A percentile compares a stretch with the other conserved stretches of the same genome.
Evolutionary conservation across 768 basidiomycete genomes (phyloP).

Genomic region (Podaxis sp.): DNA sequence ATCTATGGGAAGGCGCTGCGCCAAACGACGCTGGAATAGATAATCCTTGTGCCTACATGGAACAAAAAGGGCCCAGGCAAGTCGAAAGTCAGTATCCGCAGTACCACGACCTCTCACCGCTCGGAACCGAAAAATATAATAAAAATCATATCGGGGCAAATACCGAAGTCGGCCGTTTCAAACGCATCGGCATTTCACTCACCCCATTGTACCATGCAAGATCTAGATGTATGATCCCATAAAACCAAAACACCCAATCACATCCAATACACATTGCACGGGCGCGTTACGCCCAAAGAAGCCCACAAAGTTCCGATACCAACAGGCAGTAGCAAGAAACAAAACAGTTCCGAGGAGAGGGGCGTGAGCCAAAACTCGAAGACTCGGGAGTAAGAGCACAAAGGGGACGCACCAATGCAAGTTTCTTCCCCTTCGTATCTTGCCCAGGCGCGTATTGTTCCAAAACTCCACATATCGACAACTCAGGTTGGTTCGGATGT

Average conservation of each 20-base stretch:
- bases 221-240: slow-evolving; percentile 44
- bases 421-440: slow-evolving; percentile 55
- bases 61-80: background rate
- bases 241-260: background rate
- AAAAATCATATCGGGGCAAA: background rate
- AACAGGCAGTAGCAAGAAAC: no score
- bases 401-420: slow-evolving; percentile 59
- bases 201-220: slow-evolving; percentile 81
- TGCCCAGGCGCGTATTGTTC: slow-evolving; percentile 55
- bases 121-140: no score
- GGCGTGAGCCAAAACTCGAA: slow-evolving; percentile 1
- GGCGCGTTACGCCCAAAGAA: no score
- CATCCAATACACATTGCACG: background rate
- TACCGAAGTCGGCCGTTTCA: background rate
- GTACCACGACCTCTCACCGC: no score
- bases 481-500: slow-evolving; percentile 42
- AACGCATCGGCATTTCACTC: slow-evolving; percentile 29
- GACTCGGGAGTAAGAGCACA: background rate
- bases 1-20: slow-evolving; percentile 63
- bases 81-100: background rate
- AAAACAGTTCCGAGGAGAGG: background rate
- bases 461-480: slow-evolving; percentile 55
- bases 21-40: slow-evolving; percentile 75
- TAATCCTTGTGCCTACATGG: slow-evolving; percentile 80
- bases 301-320: no score